A percentile compares a stretch with the other conserved stretches of the same genome.
Conservation (phyloP, 768 basidiomycete genomes). For the Russula brevipes region DNA sequence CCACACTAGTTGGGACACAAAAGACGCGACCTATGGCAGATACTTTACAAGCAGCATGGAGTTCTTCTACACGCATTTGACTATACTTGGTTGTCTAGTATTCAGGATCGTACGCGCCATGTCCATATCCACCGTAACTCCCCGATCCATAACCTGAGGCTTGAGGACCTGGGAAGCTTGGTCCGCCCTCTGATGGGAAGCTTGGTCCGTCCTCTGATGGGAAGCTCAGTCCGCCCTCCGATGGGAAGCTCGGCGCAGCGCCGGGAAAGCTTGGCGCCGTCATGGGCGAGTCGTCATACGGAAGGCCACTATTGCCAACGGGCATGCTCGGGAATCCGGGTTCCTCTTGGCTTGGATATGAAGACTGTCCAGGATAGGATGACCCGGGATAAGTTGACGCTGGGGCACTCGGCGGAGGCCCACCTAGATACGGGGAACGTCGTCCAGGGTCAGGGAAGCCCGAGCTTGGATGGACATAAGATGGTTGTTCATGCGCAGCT, state of each 20-base stretch:
- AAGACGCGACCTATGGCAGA: not conserved
- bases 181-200: not conserved
- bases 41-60: not conserved
- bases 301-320: constrained; percentile 6
- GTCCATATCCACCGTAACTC: constrained; percentile 6
- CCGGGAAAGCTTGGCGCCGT: constrained; percentile 9
- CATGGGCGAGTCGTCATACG: constrained; percentile 15
- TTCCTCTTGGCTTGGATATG: constrained; percentile 20
- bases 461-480: not conserved
- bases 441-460: not conserved
- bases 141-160: constrained; percentile 17
- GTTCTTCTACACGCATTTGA: not conserved
- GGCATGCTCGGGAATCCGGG: constrained; percentile 1
- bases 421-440: not conserved
- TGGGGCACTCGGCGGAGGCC: not conserved
- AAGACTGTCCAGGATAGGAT: constrained; percentile 16
- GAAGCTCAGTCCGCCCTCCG: constrained; percentile 9
- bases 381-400: not conserved
- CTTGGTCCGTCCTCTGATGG: constrained; percentile 8
- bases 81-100: constrained; percentile 5
- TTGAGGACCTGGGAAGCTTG: constrained; percentile 22
- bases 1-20: not conserved
- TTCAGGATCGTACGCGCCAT: constrained; percentile 12
- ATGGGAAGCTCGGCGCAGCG: not conserved
- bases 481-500: not conserved